phyloP scores from a whole-genome alignment of 1,284 basidiomycete genomes.

The Cutaneotrichosporon cavernicola region DNA sequence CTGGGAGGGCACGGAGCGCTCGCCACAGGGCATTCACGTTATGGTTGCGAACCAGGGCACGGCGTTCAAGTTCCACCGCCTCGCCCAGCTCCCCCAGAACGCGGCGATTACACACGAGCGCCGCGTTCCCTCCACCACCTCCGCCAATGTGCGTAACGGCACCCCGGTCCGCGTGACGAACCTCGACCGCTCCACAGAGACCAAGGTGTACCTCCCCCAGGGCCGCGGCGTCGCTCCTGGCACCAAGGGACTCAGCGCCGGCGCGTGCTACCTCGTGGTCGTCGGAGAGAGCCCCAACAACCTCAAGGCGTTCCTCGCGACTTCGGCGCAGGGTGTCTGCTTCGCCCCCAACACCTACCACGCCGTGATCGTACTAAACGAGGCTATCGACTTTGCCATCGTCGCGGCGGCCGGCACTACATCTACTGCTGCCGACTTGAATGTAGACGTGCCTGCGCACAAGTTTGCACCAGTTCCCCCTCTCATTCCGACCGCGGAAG shows the following conservation, averaged over 20 bases:
- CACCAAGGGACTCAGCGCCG: slow-evolving; percentile 73
- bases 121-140: slow-evolving; percentile 57
- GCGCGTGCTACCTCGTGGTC: slow-evolving; percentile 61
- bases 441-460: slow-evolving; percentile 38
- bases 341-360: slow-evolving; percentile 84
- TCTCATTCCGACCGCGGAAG: neutral
- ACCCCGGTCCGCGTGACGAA: slow-evolving; percentile 56
- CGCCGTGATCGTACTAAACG: slow-evolving; percentile 74
- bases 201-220: slow-evolving; percentile 82
- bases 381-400: slow-evolving; percentile 73
- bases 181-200: slow-evolving; percentile 54
- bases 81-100: slow-evolving; percentile 62
- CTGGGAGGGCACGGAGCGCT: slow-evolving; percentile 48
- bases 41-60: slow-evolving; percentile 74
- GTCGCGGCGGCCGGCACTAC: slow-evolving; percentile 67
- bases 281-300: slow-evolving; percentile 49
- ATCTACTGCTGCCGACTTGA: slow-evolving; percentile 15
- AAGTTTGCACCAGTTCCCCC: slow-evolving; percentile 8
- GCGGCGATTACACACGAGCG: slow-evolving; percentile 71
- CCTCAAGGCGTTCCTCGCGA: slow-evolving; percentile 75
- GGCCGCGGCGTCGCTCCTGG: slow-evolving; percentile 56
- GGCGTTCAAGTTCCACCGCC: slow-evolving; percentile 84
- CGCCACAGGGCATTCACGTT: slow-evolving; percentile 63
- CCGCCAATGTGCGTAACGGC: slow-evolving; percentile 54
- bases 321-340: slow-evolving; percentile 74